These are phyloP conservation scores for Scheffersomyces lignicola DNA, from an alignment of 1,139 yeast genomes.

Conservation along the genomic window DNA sequence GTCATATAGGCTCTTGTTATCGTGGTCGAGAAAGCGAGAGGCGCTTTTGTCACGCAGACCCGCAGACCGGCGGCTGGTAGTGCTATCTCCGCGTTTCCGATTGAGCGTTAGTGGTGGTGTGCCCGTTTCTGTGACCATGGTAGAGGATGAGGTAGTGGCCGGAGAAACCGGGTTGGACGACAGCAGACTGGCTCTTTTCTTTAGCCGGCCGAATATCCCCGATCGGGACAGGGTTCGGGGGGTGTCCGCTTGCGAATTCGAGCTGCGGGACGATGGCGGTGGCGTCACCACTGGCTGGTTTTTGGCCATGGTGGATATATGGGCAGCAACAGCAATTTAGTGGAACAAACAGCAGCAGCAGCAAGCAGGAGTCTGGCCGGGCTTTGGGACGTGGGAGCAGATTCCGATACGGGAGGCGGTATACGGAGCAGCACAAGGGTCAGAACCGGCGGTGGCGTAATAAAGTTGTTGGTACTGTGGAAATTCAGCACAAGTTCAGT, in stretches of 20 bases:
- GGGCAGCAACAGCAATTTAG: too few relatives aligned
- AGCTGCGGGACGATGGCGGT: slow-evolving; percentile 4
- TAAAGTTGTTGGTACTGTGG: too few relatives aligned
- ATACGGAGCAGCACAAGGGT: too few relatives aligned
- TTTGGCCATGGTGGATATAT: too few relatives aligned
- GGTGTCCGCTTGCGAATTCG: not conserved
- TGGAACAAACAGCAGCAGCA: too few relatives aligned
- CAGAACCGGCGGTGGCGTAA: too few relatives aligned
- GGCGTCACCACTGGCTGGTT: not conserved
- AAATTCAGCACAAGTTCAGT: too few relatives aligned
- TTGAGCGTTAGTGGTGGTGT: too few relatives aligned
- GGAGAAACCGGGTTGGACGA: not conserved
- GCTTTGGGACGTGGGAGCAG: too few relatives aligned
- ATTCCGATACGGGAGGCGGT: too few relatives aligned
- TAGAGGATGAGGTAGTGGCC: not conserved
- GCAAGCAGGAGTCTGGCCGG: too few relatives aligned
- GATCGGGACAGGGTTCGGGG: not conserved
- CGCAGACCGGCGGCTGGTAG: not conserved
- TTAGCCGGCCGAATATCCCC: not conserved
- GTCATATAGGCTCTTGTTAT: slow-evolving; percentile 12
- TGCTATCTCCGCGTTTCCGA: too few relatives aligned
- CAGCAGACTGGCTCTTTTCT: not conserved
- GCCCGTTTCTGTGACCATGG: not conserved
- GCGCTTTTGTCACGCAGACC: not conserved
- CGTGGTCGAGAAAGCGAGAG: slow-evolving; percentile 10